Percentiles rank a stretch among this genome's conserved stretches.
Evolutionary conservation across 306 rosid species (phyloP).

Genomic region (Morella rubra): DNA sequence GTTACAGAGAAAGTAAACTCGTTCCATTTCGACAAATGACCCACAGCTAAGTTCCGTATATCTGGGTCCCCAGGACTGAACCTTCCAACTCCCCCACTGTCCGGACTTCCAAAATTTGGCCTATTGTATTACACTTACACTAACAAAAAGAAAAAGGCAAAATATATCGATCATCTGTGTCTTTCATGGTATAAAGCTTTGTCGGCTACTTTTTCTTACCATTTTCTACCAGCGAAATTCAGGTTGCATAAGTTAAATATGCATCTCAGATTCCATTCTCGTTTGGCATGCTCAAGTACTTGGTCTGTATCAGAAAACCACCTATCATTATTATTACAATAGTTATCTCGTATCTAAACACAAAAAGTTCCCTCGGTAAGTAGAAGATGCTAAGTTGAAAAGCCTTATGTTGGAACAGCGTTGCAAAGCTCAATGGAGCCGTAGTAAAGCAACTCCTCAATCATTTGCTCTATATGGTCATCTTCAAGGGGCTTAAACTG

Average conservation of each 20-base stretch:
- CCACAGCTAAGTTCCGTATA: not conserved
- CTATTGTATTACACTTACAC: not conserved
- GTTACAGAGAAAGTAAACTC: no score
- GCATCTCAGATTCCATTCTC: not conserved
- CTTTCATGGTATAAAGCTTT: not conserved
- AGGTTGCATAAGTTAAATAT: not conserved
- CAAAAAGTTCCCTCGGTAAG: slow-evolving; percentile 13
- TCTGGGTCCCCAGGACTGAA: not conserved
- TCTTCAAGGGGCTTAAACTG: slow-evolving; percentile 70
- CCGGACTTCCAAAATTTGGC: not conserved
- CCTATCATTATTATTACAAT: slow-evolving; percentile 21
- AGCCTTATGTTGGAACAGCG: slow-evolving; percentile 34
- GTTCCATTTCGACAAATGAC: not conserved
- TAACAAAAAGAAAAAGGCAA: not conserved
- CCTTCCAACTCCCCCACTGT: not conserved
- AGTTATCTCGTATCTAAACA: slow-evolving; percentile 12
- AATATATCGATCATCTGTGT: not conserved
- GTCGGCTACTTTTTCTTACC: no score
- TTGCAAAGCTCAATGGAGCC: slow-evolving; percentile 74
- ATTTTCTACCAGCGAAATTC: not conserved
- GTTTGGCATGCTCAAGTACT: not conserved
- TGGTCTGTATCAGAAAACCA: slow-evolving; percentile 12
- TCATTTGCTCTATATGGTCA: slow-evolving; percentile 86
- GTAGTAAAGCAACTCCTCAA: slow-evolving; percentile 73
- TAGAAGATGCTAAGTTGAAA: slow-evolving; percentile 21